Evolutionary conservation across 2,329 filamentous ascomycete species (phyloP), one percentile per base, ranked within the genome.

Genomic region (Phialemonium atrogriseum): DNA sequence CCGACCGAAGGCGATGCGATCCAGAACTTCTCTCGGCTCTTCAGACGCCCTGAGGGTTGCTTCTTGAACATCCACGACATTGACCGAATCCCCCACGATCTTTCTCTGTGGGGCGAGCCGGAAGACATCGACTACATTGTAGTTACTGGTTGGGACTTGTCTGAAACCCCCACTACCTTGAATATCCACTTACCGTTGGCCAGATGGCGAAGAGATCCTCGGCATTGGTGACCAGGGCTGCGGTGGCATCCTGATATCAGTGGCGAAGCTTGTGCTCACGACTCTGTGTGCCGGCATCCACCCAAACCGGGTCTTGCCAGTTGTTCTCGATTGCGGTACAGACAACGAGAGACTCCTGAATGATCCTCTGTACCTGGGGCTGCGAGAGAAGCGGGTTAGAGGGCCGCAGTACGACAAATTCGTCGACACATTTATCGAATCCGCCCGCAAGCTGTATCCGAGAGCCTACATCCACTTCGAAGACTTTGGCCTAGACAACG

Each of bases 1-100:
- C 87, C 87, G 0, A 94, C 87, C 0, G 86, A 94, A 57, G 85
- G 84, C 7, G 84, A 93, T 24, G 87, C 87, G 0, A 94, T 94
- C 30, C 75, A 84, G 43, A 83, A 88, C 41, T 94, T 84, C 50
- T 91, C 84, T 0, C 62, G 78, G 0, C 54, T 91, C 0, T 94
- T 94, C 48, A 64, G 87, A 9, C 66, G 73, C 12, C 84, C 86
- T 0, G 81, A 89, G 43, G 87, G 87, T 1, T 86, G 84, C 45
- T 93, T 86, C 42, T 56, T 93, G 30, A 85, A 82, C 45, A 81
- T 93, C 28, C 64, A 75, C 12, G 74, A 87, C 33, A 56, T 70
- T 5, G 76, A 81, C 22, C 62, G 72, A 5, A 71, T 93, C 3
- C 68, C 80, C 20, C 63, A 77, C 27, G 70, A 79, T 36, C 58